Conservation (phyloP, 2,329 filamentous ascomycete genomes). For the Pseudogymnoascus pannorum region DNA sequence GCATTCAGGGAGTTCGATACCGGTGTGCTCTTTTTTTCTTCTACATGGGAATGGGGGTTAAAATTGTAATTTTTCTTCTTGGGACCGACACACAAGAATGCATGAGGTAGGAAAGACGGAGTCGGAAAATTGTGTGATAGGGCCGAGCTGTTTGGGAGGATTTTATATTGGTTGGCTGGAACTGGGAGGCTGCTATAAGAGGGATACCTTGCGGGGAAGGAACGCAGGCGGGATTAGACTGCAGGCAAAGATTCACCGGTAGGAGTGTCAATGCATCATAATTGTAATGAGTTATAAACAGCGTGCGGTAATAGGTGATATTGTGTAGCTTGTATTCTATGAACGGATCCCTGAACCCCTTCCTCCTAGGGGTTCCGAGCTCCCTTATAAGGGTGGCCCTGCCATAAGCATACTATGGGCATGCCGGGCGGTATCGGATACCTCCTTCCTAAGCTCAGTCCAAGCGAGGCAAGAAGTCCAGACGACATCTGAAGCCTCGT, state of each 20-base stretch:
- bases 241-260: too few relatives aligned
- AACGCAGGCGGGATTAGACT: background rate
- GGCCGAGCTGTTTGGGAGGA: background rate
- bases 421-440: too few relatives aligned
- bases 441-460: too few relatives aligned
- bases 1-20: conserved; percentile 1
- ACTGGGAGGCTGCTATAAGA: background rate
- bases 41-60: background rate
- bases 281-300: too few relatives aligned
- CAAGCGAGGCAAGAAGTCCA: too few relatives aligned
- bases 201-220: background rate
- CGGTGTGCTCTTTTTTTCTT: background rate
- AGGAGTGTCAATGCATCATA: background rate
- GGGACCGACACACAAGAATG: background rate
- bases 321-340: too few relatives aligned
- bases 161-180: background rate
- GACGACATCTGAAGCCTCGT: too few relatives aligned
- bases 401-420: too few relatives aligned
- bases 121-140: conserved; percentile 5
- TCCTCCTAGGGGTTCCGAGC: too few relatives aligned
- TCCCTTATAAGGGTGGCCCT: too few relatives aligned
- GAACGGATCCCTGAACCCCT: too few relatives aligned
- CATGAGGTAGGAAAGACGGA: background rate
- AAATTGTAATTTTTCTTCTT: background rate
- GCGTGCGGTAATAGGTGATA: too few relatives aligned